These are phyloP conservation scores for Anthostomella pinea DNA, from an alignment of 2,329 filamentous ascomycete species.

Conservation along the genomic window DNA sequence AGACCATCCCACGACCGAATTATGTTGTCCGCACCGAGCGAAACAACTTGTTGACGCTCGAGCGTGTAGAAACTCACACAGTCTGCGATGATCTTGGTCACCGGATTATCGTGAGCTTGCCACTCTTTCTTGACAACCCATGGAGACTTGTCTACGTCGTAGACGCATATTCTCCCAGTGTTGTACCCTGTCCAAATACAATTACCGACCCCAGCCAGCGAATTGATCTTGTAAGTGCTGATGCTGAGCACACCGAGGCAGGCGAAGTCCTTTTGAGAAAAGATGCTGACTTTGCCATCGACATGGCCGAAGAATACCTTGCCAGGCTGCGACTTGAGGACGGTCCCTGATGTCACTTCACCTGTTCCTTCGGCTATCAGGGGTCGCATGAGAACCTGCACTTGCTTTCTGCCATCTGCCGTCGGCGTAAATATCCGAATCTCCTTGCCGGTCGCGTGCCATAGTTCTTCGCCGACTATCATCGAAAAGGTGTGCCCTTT, in stretches of 20 bases:
- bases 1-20: constrained; percentile 89
- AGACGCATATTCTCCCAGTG: constrained; percentile 89
- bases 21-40: constrained; percentile 82
- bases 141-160: constrained; percentile 77
- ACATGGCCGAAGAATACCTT: constrained; percentile 87
- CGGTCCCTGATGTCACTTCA: constrained; percentile 82
- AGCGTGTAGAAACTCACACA: constrained; percentile 80
- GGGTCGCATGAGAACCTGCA: constrained; percentile 72
- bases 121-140: constrained; percentile 95
- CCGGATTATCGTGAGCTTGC: constrained; percentile 82
- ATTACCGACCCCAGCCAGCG: constrained; percentile 74
- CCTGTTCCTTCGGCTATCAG: constrained; percentile 71
- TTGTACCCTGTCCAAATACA: constrained; percentile 93
- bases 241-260: constrained; percentile 81
- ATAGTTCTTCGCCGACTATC: constrained; percentile 78
- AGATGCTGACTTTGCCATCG: constrained; percentile 94
- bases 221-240: constrained; percentile 93
- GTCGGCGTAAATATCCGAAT: constrained; percentile 80
- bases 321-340: constrained; percentile 70
- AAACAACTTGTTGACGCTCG: constrained; percentile 79
- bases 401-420: constrained; percentile 62
- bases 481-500: constrained; percentile 86
- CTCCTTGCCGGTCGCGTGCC: constrained; percentile 85
- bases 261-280: constrained; percentile 71
- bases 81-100: constrained; percentile 75